These are phyloP conservation scores for Fusarium pseudonygamai DNA, from an alignment of 2,329 filamentous ascomycete species.

Conservation along the genomic window DNA sequence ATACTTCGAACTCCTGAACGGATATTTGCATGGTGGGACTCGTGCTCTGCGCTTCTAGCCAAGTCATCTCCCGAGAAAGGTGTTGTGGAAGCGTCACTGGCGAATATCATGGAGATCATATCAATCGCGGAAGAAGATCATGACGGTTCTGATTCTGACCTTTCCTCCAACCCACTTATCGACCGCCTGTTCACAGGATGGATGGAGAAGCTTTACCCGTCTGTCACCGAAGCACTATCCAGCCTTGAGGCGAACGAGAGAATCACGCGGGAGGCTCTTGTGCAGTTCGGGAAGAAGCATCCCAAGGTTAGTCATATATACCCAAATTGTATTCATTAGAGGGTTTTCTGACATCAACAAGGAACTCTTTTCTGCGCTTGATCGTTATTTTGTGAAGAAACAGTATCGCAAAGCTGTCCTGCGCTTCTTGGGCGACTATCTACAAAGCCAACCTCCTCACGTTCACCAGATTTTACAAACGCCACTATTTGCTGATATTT, in stretches of 20 bases:
- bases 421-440: conserved; percentile 75
- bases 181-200: conserved; percentile 66
- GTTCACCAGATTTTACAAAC: conserved; percentile 78
- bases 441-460: conserved; percentile 81
- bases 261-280: conserved; percentile 61
- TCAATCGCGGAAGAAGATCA: conserved; percentile 69
- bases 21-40: conserved; percentile 77
- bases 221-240: conserved; percentile 50
- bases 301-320: conserved; percentile 58
- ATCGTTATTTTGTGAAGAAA: conserved; percentile 72
- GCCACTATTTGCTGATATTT: conserved; percentile 73
- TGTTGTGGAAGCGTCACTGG: conserved; percentile 70
- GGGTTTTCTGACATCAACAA: conserved; percentile 43
- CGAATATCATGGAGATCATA: conserved; percentile 72
- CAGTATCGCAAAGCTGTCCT: conserved; percentile 71
- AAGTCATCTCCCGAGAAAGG: conserved; percentile 69
- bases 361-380: conserved; percentile 72
- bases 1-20: conserved; percentile 70
- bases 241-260: conserved; percentile 58
- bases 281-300: conserved; percentile 72
- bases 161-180: conserved; percentile 60
- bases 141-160: conserved; percentile 52
- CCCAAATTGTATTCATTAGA: background rate
- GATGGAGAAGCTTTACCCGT: conserved; percentile 59
- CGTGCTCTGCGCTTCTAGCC: conserved; percentile 49